Evolutionary conservation across 331 rosid genomes (phyloP), one percentile per base, ranked within the genome.

Genomic region (Quercus tomentella): DNA sequence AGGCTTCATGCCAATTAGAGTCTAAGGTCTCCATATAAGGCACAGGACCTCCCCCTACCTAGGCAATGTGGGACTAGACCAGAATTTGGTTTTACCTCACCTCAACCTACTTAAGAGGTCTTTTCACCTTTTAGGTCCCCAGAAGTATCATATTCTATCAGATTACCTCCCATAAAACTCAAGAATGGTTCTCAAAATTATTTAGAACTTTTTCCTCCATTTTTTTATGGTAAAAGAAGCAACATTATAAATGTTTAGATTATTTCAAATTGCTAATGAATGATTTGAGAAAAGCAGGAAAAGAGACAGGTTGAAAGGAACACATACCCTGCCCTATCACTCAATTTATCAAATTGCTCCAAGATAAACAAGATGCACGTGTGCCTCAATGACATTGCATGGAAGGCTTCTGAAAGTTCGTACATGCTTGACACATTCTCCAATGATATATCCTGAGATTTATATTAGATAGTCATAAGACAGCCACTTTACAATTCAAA

Each of bases 331-430:
- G 94, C 95, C 82, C 84, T 89, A 51, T 89, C 69, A 77, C 97
- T 91, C 90, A 96, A 89, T 85, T 96, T 96, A 67, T 93, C 97
- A 54, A 88, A 93, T 73, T 91, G 97, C 85, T 96, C 94, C 93
- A 96, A 86, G 77, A 93, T 90, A 84, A 89, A 96, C 77, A 93
- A 86, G 77, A 93, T 93, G 94, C 99, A 96, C 26, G 93, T 80
- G 76, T 96, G 97, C 90, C 98, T 88, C 88, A 96, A 86, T 9
- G 99, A 93, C 79, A 89, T 86, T 21, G 97, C 99, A 76, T 88
- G 85, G 80, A 92, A 96, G 81, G 98, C 97, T 89, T 93, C 99
- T 26, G 99, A 90, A 79, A 96, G 99, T 84, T 96, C 99, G 70
- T 96, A 96, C 98, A 96, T 96, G 84, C 90, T 90, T 68, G 97